phyloP scores from a whole-genome alignment of 2,329 filamentous ascomycete species.

The Colletotrichum sublineola region DNA sequence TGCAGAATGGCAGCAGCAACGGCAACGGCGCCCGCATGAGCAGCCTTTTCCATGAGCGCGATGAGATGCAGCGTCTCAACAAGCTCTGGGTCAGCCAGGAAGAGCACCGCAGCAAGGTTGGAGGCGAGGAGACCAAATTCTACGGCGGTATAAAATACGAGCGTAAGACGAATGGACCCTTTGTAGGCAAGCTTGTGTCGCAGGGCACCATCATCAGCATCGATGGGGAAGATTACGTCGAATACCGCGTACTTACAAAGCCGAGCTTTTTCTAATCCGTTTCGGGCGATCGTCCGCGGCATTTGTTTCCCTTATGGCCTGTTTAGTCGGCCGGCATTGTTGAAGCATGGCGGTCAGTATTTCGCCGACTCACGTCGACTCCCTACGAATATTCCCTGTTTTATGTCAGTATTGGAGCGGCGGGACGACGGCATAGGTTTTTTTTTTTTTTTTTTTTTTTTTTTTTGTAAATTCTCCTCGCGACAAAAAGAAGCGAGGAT shows the following conservation, averaged over 20 bases:
- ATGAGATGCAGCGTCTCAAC: conserved; percentile 65
- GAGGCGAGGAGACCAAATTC: conserved; percentile 67
- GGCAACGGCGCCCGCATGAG: conserved; percentile 29
- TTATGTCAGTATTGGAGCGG: background rate
- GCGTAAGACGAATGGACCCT: conserved; percentile 71
- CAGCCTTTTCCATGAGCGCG: conserved; percentile 59
- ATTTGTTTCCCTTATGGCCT: background rate
- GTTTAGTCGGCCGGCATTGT: background rate
- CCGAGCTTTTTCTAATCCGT: conserved; percentile 68
- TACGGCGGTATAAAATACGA: conserved; percentile 73
- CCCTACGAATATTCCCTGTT: background rate
- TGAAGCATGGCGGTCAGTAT: background rate
- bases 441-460: conserved; percentile 22
- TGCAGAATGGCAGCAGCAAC: conserved; percentile 25
- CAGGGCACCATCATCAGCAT: conserved; percentile 73
- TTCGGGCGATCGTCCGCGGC: background rate
- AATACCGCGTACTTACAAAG: conserved; percentile 75
- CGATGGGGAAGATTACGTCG: conserved; percentile 76
- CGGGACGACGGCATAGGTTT: background rate
- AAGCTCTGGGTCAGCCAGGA: conserved; percentile 70
- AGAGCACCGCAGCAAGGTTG: conserved; percentile 57
- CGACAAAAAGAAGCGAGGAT: conserved; percentile 15
- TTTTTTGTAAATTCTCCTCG: conserved; percentile 20
- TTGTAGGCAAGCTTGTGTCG: conserved; percentile 73
- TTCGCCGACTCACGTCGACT: background rate